A percentile compares a stretch with the other conserved stretches of the same genome.
phyloP scores from a whole-genome alignment of 768 basidiomycete genomes.

The Naganishia vishniacii region DNA sequence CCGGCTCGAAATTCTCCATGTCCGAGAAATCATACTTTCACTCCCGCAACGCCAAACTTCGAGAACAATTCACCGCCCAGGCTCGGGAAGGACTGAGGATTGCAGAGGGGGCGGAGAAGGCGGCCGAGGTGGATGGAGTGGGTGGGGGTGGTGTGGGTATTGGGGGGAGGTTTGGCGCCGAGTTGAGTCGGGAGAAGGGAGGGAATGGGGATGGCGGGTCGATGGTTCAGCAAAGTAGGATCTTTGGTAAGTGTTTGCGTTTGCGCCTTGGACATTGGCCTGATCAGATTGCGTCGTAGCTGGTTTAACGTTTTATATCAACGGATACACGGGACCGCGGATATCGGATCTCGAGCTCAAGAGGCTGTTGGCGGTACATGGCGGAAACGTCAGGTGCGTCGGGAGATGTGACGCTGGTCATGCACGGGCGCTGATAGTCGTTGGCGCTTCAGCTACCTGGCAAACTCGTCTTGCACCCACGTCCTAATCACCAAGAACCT shows the following conservation, averaged over 20 bases:
- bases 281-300: neutral
- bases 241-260: slow-evolving; percentile 29
- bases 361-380: slow-evolving; percentile 26
- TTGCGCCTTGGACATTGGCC: neutral
- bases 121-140: neutral
- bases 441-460: slow-evolving; percentile 8
- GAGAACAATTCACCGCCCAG: slow-evolving; percentile 23
- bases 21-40: slow-evolving; percentile 14
- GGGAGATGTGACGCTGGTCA: neutral
- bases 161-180: slow-evolving; percentile 5
- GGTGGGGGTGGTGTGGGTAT: neutral
- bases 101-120: neutral
- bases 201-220: neutral
- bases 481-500: slow-evolving; percentile 23
- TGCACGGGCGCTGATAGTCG: neutral
- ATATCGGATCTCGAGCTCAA: slow-evolving; percentile 28
- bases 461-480: slow-evolving; percentile 21
- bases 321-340: slow-evolving; percentile 26
- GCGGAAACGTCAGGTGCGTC: slow-evolving; percentile 26
- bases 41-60: slow-evolving; percentile 22
- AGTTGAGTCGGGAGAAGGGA: neutral
- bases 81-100: slow-evolving; percentile 11
- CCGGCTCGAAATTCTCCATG: slow-evolving; percentile 25
- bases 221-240: slow-evolving; percentile 20
- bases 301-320: slow-evolving; percentile 26